Evolutionary conservation across 2,329 filamentous ascomycete genomes (phyloP).

Genomic region (Rhytidhysteron rufulum): DNA sequence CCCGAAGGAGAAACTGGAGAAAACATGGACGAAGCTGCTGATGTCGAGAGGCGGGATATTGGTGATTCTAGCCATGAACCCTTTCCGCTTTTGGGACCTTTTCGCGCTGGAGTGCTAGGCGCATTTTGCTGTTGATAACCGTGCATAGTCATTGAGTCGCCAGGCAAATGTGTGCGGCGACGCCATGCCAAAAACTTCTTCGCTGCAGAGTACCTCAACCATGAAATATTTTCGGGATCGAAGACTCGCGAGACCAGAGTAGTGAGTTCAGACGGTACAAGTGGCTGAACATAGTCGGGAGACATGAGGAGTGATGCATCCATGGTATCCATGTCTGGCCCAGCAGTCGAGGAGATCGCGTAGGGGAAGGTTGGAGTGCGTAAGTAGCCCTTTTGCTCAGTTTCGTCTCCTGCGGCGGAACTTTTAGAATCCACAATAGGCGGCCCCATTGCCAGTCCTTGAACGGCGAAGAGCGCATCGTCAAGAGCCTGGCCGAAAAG

Average conservation of each 20-base stretch:
- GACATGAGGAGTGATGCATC: slow-evolving; percentile 93
- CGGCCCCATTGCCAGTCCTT: slow-evolving; percentile 22
- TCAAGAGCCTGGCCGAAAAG: slow-evolving; percentile 53
- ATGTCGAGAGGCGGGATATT: slow-evolving; percentile 14
- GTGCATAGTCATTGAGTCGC: slow-evolving; percentile 24
- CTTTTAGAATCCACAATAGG: slow-evolving; percentile 4
- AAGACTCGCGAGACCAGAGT: slow-evolving; percentile 71
- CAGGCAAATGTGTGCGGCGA: slow-evolving; percentile 34
- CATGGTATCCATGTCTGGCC: slow-evolving; percentile 75
- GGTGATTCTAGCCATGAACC: background rate
- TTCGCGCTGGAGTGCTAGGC: slow-evolving; percentile 26
- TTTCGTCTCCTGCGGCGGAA: slow-evolving; percentile 2
- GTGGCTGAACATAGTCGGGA: slow-evolving; percentile 79
- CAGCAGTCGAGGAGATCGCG: slow-evolving; percentile 70
- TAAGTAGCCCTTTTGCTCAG: slow-evolving; percentile 15
- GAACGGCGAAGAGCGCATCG: slow-evolving; percentile 31
- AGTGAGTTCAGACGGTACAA: slow-evolving; percentile 70
- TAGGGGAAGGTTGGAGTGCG: slow-evolving; percentile 53
- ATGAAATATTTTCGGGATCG: slow-evolving; percentile 70
- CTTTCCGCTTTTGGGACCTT: slow-evolving; percentile 24
- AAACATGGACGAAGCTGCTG: slow-evolving; percentile 31
- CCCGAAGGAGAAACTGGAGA: slow-evolving; percentile 34
- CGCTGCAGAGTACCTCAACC: slow-evolving; percentile 77
- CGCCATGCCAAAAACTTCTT: slow-evolving; percentile 77
- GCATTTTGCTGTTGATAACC: slow-evolving; percentile 19